phyloP scores from a whole-genome alignment of 768 basidiomycete species.

The Lactarius hatsudake region DNA sequence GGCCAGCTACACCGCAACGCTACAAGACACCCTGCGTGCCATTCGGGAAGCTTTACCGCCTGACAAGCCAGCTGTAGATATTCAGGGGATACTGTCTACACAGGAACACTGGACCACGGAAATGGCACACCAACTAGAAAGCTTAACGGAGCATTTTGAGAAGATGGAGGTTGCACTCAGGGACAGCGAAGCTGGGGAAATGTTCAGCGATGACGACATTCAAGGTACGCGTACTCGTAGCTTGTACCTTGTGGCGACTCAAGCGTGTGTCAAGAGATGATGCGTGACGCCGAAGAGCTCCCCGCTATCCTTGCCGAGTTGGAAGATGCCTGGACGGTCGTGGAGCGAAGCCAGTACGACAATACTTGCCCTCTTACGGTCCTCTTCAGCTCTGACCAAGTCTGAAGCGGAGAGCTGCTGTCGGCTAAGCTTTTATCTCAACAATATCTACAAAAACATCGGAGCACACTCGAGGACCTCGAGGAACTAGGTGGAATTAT shows the following conservation, averaged over 20 bases:
- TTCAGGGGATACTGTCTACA: slow-evolving; percentile 47
- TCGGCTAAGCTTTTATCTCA: slow-evolving; percentile 43
- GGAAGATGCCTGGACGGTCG: slow-evolving; percentile 52
- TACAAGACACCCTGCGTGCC: slow-evolving; percentile 51
- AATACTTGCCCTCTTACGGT: not conserved
- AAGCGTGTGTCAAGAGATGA: slow-evolving; percentile 56
- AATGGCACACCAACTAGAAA: slow-evolving; percentile 77
- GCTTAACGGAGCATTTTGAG: slow-evolving; percentile 69
- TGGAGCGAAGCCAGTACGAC: slow-evolving; percentile 58
- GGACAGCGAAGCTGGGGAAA: slow-evolving; percentile 67
- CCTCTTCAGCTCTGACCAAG: slow-evolving; percentile 12
- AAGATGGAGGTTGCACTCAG: slow-evolving; percentile 69
- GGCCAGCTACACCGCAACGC: slow-evolving; percentile 64
- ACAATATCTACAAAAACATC: slow-evolving; percentile 50
- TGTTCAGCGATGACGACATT: slow-evolving; percentile 65
- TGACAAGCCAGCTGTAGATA: slow-evolving; percentile 37
- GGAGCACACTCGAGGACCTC: slow-evolving; percentile 55
- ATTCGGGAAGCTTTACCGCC: slow-evolving; percentile 54
- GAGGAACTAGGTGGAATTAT: slow-evolving; percentile 80
- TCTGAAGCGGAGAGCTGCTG: slow-evolving; percentile 49
- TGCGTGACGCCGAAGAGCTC: slow-evolving; percentile 75
- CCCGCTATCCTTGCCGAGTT: slow-evolving; percentile 72
- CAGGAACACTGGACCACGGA: slow-evolving; percentile 57
- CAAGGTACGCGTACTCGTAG: slow-evolving; percentile 42
- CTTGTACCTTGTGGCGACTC: slow-evolving; percentile 2